These are phyloP conservation scores for Solanum virginianum DNA, from an alignment of 257 asterid species.

Conservation along the genomic window DNA sequence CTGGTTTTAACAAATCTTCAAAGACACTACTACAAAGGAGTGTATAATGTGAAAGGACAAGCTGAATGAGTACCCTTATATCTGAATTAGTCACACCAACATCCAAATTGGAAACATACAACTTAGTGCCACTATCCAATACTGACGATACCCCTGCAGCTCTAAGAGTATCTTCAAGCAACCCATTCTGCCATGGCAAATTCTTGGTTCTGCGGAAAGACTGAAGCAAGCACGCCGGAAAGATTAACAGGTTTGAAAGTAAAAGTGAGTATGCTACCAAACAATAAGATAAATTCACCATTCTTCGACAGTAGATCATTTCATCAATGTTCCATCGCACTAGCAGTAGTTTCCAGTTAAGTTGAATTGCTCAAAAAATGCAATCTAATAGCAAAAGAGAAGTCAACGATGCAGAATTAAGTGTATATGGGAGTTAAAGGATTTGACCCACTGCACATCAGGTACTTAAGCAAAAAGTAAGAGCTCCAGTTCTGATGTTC, in stretches of 20 bases:
- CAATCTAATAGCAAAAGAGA: constrained; percentile 34
- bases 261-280: constrained; percentile 51
- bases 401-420: constrained; percentile 17
- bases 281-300: constrained; percentile 25
- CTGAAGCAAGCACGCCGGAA: constrained; percentile 79
- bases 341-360: constrained; percentile 23
- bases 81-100: constrained; percentile 74
- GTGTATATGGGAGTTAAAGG: constrained; percentile 29
- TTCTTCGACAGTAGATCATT: constrained; percentile 49
- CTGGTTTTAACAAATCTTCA: constrained; percentile 30
- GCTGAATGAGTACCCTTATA: constrained; percentile 71
- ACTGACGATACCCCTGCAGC: constrained; percentile 77
- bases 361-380: constrained; percentile 40
- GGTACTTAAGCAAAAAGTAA: constrained; percentile 42
- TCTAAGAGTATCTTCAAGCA: constrained; percentile 77
- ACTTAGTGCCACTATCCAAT: constrained; percentile 53
- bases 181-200: constrained; percentile 79
- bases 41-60: constrained; percentile 10
- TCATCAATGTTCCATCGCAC: constrained; percentile 43
- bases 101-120: constrained; percentile 65
- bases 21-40: constrained; percentile 16
- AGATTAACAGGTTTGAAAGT: constrained; percentile 42
- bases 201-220: constrained; percentile 70
- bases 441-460: constrained; percentile 45
- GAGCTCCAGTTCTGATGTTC: constrained; percentile 64